Base-by-base conservation (phyloP, 2,329 filamentous ascomycete species). In the Trichoderma afroharzianum region DNA sequence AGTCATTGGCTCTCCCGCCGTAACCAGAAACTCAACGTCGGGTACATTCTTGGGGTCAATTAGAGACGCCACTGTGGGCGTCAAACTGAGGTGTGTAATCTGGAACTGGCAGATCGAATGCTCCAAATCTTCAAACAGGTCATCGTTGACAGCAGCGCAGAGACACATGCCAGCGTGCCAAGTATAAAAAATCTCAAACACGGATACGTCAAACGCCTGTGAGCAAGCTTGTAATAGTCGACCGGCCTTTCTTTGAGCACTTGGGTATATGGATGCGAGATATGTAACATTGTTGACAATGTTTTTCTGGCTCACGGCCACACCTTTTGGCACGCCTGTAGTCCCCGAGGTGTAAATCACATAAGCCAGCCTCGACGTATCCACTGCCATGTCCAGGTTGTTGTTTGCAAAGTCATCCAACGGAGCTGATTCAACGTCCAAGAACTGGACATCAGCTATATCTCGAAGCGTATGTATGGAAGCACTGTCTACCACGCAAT, bases 141-240 rank as follows among this genome's bases (percentile, higher is more conserved):
- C 86, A 75, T 96, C 92, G 75, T 95, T 94, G 0, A 85, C 87
- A 0, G 90, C 91, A 2, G 92, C 88, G 77, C 93, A 97, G 14
- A 97, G 84, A 72, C 91, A 92, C 84, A 95, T 93, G 4, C 93
- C 93, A 39, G 86, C 86, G 61, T 88, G 87, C 92, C 94, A 97
- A 0, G 93, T 85, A 76, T 93, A 97, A 79, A 97, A 95, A 15
- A 97, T 95, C 77, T 97, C 94, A 78, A 97, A 97, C 0, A 97
- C 92, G 0, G 93, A 97, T 2, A 97, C 90, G 77, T 97, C 93
- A 77, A 97, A 97, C 0, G 91, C 92, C 77, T 94, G 92, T 0
- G 93, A 95, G 77, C 92, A 97, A 2, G 92, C 89, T 80, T 97
- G 94, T 0, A 97, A 83, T 36, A 97, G 83, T n/a, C 90, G 87